Evolutionary conservation across 2,329 filamentous ascomycete genomes (phyloP), one percentile per base, ranked within the genome.

Genomic region (Colletotrichum higginsianum): DNA sequence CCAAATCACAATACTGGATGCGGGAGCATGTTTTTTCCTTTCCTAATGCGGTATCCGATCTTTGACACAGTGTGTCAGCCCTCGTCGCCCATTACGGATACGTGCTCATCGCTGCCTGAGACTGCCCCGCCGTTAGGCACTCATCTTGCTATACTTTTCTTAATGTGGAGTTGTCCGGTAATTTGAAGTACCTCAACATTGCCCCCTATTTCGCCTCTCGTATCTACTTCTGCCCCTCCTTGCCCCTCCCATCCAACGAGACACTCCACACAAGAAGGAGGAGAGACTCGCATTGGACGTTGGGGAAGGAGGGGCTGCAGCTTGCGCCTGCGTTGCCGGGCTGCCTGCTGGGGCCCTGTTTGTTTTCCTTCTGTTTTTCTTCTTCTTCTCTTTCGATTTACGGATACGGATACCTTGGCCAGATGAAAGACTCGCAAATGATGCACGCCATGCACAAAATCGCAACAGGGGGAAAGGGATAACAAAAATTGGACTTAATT

Each of bases 21-120:
- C 58, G 68, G 68, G 52, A 63, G 46, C 56, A 42, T 71, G 66
- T 55, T 71, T 71, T 61, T 71, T 60, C 57, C 58, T 71, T 71
- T 68, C 68, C 68, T 68, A 71, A 58, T 68, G 65, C 68, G 65
- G 68, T 58, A 26, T 21, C 61, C 23, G 15, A 26, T 26, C 23
- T 50, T 21, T 26, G n/a, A 15, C 66, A 66, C 67, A 60, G 66
- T 69, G 53, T n/a, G 53, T 23, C 38, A 49, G 35, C 40, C n/a
- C 26, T 9, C 4, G 16, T 40, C 23, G 13, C 42, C 44, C 18
- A 23, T 18, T 4, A 5, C 26, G 8, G 7, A 18, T 40, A 40
- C 49, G 49, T 63, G 21, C 38, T 18, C 21, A 30, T 35, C 13
- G 38, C 30, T 44, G 49, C 61, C 35, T 35, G 23, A 42, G 38